These are phyloP conservation scores for Cytospora schulzeri DNA, from an alignment of 2,329 filamentous ascomycete species.

Conservation along the genomic window DNA sequence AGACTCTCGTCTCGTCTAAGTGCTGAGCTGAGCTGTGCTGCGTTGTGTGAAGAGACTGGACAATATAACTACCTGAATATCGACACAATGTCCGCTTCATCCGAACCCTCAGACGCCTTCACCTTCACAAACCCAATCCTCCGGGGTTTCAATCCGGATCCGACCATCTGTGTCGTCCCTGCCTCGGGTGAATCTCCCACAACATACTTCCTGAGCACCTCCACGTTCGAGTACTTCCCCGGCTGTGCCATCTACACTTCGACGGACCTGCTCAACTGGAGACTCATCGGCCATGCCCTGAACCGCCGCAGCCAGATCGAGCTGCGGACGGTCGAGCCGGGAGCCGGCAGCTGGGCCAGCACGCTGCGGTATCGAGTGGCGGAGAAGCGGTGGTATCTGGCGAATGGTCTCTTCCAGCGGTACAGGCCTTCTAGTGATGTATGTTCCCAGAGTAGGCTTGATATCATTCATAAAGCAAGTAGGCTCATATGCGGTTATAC, in stretches of 20 bases:
- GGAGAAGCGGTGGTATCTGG: constrained; percentile 48
- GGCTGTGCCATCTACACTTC: constrained; percentile 63
- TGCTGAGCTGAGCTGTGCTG: neutral
- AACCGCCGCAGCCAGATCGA: constrained; percentile 53
- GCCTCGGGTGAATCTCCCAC: constrained; percentile 35
- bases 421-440: constrained; percentile 43
- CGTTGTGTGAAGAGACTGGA: too few species aligned
- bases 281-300: constrained; percentile 54
- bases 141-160: constrained; percentile 64
- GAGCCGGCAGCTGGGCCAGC: constrained; percentile 51
- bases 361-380: constrained; percentile 47
- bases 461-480: neutral
- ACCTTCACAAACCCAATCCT: constrained; percentile 56
- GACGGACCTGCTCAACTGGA: constrained; percentile 54
- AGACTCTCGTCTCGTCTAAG: neutral
- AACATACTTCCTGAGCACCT: constrained; percentile 60
- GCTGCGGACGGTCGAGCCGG: constrained; percentile 53
- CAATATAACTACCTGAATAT: too few species aligned
- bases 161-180: constrained; percentile 48
- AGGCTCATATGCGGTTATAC: neutral
- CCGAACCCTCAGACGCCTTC: constrained; percentile 4
- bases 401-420: constrained; percentile 47
- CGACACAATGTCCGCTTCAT: constrained; percentile 4
- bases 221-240: constrained; percentile 64
- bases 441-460: constrained; percentile 6